These are phyloP conservation scores for Dichotomocladium elegans DNA, from an alignment of 371 early-diverging fungal species.

Conservation along the genomic window DNA sequence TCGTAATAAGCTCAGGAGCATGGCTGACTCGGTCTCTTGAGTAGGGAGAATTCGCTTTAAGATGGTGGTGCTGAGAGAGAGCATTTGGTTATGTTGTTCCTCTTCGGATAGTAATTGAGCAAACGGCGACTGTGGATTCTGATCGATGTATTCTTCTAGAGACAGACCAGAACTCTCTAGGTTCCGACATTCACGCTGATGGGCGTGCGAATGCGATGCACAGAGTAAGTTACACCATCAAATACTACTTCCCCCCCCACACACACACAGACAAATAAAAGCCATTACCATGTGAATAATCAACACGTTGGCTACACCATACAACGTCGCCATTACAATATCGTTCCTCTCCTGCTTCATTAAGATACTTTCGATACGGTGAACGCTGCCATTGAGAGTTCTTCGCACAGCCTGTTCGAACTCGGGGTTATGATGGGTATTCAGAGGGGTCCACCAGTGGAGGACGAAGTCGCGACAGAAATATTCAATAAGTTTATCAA, in stretches of 20 bases:
- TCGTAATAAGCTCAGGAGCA: slow-evolving; percentile 28
- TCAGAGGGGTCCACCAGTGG: slow-evolving; percentile 46
- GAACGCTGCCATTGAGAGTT: slow-evolving; percentile 24
- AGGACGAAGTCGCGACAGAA: slow-evolving; percentile 49
- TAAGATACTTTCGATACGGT: slow-evolving; percentile 35
- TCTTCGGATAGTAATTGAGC: slow-evolving; percentile 35
- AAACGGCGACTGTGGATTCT: slow-evolving; percentile 49
- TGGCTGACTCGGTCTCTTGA: slow-evolving; percentile 23
- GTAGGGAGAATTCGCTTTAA: slow-evolving; percentile 29
- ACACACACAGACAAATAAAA: no score
- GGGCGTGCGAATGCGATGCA: no score
- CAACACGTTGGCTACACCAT: slow-evolving; percentile 45
- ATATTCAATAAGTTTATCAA: slow-evolving; percentile 34
- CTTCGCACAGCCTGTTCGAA: slow-evolving; percentile 26
- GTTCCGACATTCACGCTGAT: slow-evolving; percentile 43
- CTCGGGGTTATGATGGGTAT: slow-evolving; percentile 20
- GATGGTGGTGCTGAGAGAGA: slow-evolving; percentile 27
- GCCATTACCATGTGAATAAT: slow-evolving; percentile 50
- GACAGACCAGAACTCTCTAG: slow-evolving; percentile 33
- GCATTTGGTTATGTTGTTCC: slow-evolving; percentile 39
- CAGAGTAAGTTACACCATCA: not conserved
- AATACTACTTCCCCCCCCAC: not conserved
- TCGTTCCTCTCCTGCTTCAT: slow-evolving; percentile 47
- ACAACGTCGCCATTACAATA: slow-evolving; percentile 43
- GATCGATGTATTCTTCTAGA: slow-evolving; percentile 26